phyloP scores from a whole-genome alignment of 164 flowering plant species.

The Annona cherimola region DNA sequence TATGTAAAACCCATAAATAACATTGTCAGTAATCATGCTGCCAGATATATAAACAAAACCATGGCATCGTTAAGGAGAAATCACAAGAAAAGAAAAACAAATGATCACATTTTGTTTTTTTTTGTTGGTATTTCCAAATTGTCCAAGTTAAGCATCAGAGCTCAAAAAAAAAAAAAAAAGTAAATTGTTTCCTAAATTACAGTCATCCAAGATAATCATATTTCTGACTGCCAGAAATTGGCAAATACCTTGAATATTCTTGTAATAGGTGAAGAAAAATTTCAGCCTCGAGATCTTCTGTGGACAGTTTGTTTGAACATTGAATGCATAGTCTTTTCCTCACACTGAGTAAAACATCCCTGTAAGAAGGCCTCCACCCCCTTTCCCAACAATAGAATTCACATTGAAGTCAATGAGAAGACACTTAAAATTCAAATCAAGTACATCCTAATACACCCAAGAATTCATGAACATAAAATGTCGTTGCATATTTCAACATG shows the following conservation, averaged over 20 bases:
- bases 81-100: not conserved
- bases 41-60: not conserved
- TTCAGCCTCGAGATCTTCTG: conserved; percentile 83
- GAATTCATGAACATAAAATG: not conserved
- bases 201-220: not conserved
- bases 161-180: too few relatives aligned
- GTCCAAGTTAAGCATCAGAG: not conserved
- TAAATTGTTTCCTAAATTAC: not conserved
- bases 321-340: conserved; percentile 61
- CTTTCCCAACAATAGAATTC: conserved; percentile 24
- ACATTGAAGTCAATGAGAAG: not conserved
- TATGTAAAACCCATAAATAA: not conserved
- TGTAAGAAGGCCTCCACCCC: conserved; percentile 93
- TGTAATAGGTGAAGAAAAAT: conserved; percentile 79
- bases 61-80: not conserved
- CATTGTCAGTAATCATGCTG: not conserved
- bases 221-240: not conserved
- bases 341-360: conserved; percentile 71
- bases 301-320: conserved; percentile 72
- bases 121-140: too few relatives aligned
- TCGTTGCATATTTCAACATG: not conserved
- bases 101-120: too few relatives aligned
- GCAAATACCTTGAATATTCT: conserved; percentile 49
- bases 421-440: not conserved
- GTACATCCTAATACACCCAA: not conserved